These are phyloP conservation scores for Cadophora sp. DNA, from an alignment of 2,329 filamentous ascomycete species.

Conservation along the genomic window DNA sequence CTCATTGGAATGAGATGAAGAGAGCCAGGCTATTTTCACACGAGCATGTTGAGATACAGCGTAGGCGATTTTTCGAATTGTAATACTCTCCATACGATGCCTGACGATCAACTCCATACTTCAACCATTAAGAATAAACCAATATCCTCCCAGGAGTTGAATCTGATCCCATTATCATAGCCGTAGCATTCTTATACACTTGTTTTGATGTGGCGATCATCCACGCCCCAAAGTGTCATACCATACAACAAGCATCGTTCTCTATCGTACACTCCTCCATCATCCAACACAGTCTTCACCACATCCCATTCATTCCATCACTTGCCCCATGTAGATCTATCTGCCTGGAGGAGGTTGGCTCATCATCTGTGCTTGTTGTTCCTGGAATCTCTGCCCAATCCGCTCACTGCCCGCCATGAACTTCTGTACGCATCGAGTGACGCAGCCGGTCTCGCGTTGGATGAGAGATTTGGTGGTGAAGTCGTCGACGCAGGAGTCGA, in stretches of 20 bases:
- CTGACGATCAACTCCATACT: background rate
- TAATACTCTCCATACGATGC: background rate
- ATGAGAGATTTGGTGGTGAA: constrained; percentile 97
- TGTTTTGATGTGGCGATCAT: background rate
- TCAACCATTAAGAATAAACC: background rate
- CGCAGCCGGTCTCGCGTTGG: constrained; percentile 86
- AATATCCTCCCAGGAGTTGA: constrained; percentile 12
- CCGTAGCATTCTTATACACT: background rate
- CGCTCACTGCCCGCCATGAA: constrained; percentile 91
- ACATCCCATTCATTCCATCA: background rate
- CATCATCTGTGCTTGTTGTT: constrained; percentile 68
- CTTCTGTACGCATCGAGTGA: constrained; percentile 95
- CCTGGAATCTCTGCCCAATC: constrained; percentile 87
- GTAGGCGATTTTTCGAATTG: no score
- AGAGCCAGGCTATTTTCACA: no score
- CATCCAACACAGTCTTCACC: background rate
- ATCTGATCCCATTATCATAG: constrained; percentile 18
- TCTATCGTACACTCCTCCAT: constrained; percentile 24
- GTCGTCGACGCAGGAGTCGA: constrained; percentile 96
- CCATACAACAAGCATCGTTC: constrained; percentile 22
- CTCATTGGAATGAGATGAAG: no score
- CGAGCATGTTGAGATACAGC: no score
- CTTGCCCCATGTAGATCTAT: constrained; percentile 26
- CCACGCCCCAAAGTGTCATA: constrained; percentile 17
- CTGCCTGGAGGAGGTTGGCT: constrained; percentile 41